phyloP scores from a whole-genome alignment of 2,329 filamentous ascomycete species.

The Pseudocercospora crystallina region DNA sequence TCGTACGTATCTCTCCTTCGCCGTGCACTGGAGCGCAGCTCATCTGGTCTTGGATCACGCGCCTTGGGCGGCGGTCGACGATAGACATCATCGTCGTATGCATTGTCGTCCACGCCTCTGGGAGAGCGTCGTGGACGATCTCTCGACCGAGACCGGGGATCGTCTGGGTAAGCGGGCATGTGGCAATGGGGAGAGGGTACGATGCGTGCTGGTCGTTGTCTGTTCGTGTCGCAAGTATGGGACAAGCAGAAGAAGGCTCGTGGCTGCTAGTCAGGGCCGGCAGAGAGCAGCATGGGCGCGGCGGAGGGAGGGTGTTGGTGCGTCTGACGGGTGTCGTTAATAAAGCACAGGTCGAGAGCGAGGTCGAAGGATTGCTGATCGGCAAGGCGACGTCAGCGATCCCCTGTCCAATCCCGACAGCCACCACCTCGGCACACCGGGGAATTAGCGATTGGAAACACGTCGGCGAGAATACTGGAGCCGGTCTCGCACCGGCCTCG shows the following conservation, averaged over 20 bases:
- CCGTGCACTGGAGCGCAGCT: constrained; percentile 14
- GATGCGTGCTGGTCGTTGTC: not conserved
- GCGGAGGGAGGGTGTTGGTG: too few species aligned
- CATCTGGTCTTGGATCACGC: constrained; percentile 16
- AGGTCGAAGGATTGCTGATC: too few species aligned
- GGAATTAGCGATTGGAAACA: too few species aligned
- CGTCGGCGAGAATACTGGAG: too few species aligned
- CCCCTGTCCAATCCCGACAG: too few species aligned
- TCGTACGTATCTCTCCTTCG: constrained; percentile 27
- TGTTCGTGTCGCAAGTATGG: not conserved
- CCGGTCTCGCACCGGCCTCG: too few species aligned
- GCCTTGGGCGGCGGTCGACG: constrained; percentile 16
- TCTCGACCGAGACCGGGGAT: constrained; percentile 12
- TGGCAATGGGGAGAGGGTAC: not conserved
- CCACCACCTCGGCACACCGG: too few species aligned
- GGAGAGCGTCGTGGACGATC: constrained; percentile 19
- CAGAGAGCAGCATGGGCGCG: not conserved
- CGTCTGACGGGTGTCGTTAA: too few species aligned
- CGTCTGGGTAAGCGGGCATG: constrained; percentile 24
- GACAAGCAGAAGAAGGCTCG: not conserved
- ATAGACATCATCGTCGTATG: constrained; percentile 21
- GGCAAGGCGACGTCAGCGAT: too few species aligned
- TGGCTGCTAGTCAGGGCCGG: constrained; percentile 9
- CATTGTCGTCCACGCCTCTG: constrained; percentile 19
- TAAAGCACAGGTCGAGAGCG: too few species aligned